Conservation (phyloP, 179 eudicot genomes). For the Beta macrorhiza region DNA sequence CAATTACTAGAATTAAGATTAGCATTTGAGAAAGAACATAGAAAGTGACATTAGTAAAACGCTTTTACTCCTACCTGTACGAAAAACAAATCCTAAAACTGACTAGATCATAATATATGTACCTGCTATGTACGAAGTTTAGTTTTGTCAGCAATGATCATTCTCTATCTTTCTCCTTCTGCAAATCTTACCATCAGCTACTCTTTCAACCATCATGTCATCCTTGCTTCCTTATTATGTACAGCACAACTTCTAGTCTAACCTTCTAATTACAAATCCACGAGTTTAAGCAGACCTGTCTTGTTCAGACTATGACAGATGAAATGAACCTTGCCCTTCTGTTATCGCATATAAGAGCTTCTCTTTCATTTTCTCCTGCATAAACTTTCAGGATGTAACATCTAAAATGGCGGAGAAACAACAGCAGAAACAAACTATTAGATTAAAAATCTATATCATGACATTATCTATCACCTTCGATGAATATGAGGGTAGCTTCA, state of each 20-base stretch:
- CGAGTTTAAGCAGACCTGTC: slow-evolving; percentile 22
- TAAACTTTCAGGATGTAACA: slow-evolving; percentile 15
- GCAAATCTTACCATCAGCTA: slow-evolving; percentile 4
- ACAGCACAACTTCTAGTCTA: slow-evolving; percentile 31
- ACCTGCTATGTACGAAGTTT: slow-evolving; percentile 18
- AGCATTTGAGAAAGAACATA: not conserved
- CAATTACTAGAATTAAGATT: not conserved
- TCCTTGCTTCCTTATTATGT: slow-evolving; percentile 30
- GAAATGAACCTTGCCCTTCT: slow-evolving; percentile 98
- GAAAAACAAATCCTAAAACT: slow-evolving; percentile 9
- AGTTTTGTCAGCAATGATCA: not conserved
- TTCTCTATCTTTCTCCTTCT: slow-evolving; percentile 9
- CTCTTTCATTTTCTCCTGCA: slow-evolving; percentile 83
- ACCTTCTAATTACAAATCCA: slow-evolving; percentile 52
- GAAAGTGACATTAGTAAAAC: not conserved
- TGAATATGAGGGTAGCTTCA: slow-evolving; percentile 92
- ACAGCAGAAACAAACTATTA: not conserved
- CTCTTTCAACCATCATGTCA: slow-evolving; percentile 6
- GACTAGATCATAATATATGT: slow-evolving; percentile 6
- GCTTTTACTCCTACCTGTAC: slow-evolving; percentile 27
- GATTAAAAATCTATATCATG: not conserved
- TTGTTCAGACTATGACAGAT: slow-evolving; percentile 54
- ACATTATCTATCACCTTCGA: slow-evolving; percentile 52
- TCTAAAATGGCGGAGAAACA: not conserved
- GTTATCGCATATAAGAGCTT: slow-evolving; percentile 84